Conservation (phyloP, 176 grass and related monocot species). For the Rhynchospora pubera region DNA sequence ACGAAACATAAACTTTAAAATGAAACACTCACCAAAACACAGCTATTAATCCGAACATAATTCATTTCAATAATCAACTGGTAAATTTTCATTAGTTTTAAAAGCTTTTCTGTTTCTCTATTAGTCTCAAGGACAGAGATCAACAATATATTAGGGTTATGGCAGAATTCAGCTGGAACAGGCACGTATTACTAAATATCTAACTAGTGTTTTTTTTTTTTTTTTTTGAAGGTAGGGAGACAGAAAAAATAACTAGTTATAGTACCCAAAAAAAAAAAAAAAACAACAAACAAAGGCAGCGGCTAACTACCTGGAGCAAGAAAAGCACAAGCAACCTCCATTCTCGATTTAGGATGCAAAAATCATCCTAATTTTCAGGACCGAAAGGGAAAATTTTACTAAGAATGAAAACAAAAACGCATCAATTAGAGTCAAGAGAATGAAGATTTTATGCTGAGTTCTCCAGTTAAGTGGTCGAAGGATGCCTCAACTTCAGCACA, state of each 20-base stretch:
- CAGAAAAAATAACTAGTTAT: too few species aligned
- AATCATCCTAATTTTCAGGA: background rate
- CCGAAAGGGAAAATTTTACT: background rate
- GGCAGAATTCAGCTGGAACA: too few species aligned
- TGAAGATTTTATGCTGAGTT: slow-evolving; percentile 27
- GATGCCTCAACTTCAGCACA: slow-evolving; percentile 41
- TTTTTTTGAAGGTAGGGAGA: too few species aligned
- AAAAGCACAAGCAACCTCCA: background rate
- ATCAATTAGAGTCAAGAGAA: slow-evolving; percentile 20
- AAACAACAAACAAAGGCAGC: background rate
- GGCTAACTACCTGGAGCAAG: background rate
- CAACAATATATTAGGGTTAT: too few species aligned
- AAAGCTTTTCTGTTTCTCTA: too few species aligned
- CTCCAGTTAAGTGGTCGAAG: slow-evolving; percentile 48
- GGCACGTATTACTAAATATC: background rate
- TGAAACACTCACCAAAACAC: too few species aligned
- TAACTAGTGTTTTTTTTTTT: too few species aligned
- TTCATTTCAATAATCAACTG: too few species aligned
- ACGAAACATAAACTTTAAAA: too few species aligned
- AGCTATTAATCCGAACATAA: too few species aligned
- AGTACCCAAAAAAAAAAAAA: background rate
- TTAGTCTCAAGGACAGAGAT: too few species aligned
- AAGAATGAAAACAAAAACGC: background rate
- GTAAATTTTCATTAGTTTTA: too few species aligned
- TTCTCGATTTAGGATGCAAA: background rate